These are phyloP conservation scores for Globisporangium cederbergense DNA, from an alignment of 352 stramenopile species.

Conservation along the genomic window DNA sequence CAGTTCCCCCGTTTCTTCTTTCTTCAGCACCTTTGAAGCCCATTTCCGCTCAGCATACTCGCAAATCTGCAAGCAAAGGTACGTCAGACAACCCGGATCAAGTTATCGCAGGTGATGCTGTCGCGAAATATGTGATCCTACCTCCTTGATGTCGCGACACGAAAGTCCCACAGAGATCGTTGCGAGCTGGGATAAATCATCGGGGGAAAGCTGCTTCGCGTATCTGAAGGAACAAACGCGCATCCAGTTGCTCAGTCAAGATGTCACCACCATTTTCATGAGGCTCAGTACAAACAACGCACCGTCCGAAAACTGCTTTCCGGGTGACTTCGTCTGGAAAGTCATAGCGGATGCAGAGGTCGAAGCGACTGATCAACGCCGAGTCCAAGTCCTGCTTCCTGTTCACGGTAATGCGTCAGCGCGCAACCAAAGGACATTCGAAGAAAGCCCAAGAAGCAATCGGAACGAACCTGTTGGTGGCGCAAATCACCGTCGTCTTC, in stretches of 20 bases:
- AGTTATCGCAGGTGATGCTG: neutral
- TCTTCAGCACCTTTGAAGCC: conserved; percentile 88
- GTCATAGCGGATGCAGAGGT: conserved; percentile 91
- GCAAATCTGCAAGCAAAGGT: conserved; percentile 62
- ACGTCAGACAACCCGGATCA: neutral
- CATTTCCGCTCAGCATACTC: conserved; percentile 92
- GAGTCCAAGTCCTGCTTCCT: conserved; percentile 93
- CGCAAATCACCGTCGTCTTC: conserved; percentile 91
- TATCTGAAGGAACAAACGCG: conserved; percentile 39
- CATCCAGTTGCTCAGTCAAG: neutral
- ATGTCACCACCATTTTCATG: neutral
- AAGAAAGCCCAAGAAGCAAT: neutral
- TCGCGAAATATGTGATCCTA: conserved; percentile 11
- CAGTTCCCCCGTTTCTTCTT: conserved; percentile 71
- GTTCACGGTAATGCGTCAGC: conserved; percentile 5
- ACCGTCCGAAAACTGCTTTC: conserved; percentile 86
- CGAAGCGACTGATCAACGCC: conserved; percentile 91
- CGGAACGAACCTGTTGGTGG: conserved; percentile 77
- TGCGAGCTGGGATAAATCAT: conserved; percentile 80
- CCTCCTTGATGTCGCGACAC: conserved; percentile 94
- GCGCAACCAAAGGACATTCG: neutral
- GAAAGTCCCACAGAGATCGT: conserved; percentile 81
- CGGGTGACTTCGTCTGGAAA: conserved; percentile 84
- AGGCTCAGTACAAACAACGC: conserved; percentile 9
- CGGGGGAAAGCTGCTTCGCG: conserved; percentile 82